A percentile compares a stretch with the other conserved stretches of the same genome.
Evolutionary conservation across 257 asterid genomes (phyloP).

Genomic region (Dorcoceras hygrometricum): DNA sequence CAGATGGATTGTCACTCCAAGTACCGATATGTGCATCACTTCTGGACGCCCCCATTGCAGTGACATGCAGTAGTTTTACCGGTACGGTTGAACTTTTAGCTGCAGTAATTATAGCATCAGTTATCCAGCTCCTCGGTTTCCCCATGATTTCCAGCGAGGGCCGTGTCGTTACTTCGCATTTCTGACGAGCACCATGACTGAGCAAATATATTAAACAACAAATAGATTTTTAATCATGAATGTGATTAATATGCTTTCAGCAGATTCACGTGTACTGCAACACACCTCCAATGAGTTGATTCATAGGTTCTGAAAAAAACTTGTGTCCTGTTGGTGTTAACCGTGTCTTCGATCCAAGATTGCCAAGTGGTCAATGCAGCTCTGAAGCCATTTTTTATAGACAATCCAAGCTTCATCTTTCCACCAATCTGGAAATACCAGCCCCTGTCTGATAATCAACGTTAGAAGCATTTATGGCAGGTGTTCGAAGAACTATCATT

Average conservation of each 20-base stretch:
- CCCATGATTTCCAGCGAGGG: conserved; percentile 45
- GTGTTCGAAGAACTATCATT: conserved; percentile 2
- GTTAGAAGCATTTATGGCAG: conserved; percentile 37
- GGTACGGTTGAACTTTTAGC: conserved; percentile 44
- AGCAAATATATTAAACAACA: conserved; percentile 20
- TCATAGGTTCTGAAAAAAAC: conserved; percentile 86
- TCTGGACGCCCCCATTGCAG: conserved; percentile 65
- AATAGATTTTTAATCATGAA: no score
- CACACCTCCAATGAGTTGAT: conserved; percentile 90
- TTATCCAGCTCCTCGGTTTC: conserved; percentile 40
- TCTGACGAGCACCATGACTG: conserved; percentile 52
- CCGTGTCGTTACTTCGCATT: conserved; percentile 63
- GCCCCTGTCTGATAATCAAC: conserved; percentile 80
- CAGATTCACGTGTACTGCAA: conserved; percentile 12
- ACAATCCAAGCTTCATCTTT: conserved; percentile 80
- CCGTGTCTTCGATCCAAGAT: conserved; percentile 66
- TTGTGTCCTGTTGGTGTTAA: conserved; percentile 57
- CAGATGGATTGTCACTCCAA: conserved; percentile 71
- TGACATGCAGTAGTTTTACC: conserved; percentile 62
- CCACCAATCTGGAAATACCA: conserved; percentile 89
- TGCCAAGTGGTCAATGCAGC: conserved; percentile 73
- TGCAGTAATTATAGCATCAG: conserved; percentile 56
- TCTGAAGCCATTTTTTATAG: conserved; percentile 59
- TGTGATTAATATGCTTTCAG: no score
- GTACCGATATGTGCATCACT: conserved; percentile 84